Base-by-base conservation (phyloP, 805 yeast species). In the Starmerella bacillaris region DNA sequence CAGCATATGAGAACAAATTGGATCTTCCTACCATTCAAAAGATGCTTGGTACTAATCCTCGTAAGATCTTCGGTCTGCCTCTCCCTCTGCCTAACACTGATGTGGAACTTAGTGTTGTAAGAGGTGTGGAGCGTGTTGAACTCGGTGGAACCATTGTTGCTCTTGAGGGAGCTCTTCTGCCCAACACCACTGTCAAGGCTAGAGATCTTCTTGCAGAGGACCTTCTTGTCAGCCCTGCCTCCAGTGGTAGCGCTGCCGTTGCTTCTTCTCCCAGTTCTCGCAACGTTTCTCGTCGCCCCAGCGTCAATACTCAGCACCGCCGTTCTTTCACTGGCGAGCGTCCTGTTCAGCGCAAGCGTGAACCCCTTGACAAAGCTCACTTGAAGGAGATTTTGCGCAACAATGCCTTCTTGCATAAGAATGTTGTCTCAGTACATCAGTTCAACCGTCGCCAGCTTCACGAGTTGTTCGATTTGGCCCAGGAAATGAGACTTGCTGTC, bases 401-500 rank as follows among this genome's bases (percentile, higher is more conserved):
- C 63, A 86, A 86, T 59, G 83, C 94, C 46, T 89, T 86, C 70
- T 67, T 83, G 57, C 72, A 94, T 54, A 77, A 74, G 57, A 78
- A 84, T 36, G 74, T 89, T 37, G 63, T 82, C 50, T 80, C 94
- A 22, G 96, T 92, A 36, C 74, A 74, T 53, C 86, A 83, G 54
- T 73, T 86, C 55, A 66, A 70, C 44, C 76, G 96, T 60, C 67
- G 83, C 41, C 93, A 86, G 55, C 66, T 92, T 59, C 98, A 86
- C 57, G 71, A 83, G 20, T 66, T 89, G 55, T 89, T 89, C 64
- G 77, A 94, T 18, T 92, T 89, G 50, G 98, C 99, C 27, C 94
- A 86, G 64, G 96, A 92, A 61, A 75, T 89, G 83, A 72, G 95
- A 59, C 70, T 89, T 46, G 86, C 89, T 31, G 98, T 89, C 41